Evolutionary conservation across 352 stramenopile genomes (phyloP), one percentile per base, ranked within the genome.

Genomic region (Globisporangium okanoganense): DNA sequence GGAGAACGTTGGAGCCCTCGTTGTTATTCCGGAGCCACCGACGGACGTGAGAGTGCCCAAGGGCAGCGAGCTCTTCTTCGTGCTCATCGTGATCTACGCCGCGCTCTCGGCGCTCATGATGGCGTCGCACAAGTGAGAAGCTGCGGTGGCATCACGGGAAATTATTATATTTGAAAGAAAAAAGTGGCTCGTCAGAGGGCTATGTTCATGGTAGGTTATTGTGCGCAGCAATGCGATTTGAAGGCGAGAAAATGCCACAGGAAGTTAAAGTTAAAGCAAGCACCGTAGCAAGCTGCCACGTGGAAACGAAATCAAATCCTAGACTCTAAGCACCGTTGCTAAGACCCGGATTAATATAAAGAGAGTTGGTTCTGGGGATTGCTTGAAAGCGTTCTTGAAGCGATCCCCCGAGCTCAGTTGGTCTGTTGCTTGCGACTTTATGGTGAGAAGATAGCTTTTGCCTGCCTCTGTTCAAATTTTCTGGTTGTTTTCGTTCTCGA

Each of bases 61-160:
- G 18, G 41, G 10, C 41, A 48, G 41, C 41, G n/a, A 48, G 41
- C n/a, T 48, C 12, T 48, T 48, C 41, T 48, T 48, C 41, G 41
- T 48, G 41, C 41, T 48, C 41, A 48, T 48, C 41, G 41, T 48
- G 1, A 48, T 48, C 41, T 48, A 48, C 41, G 41, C 41, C 7
- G n/a, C 41, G 18, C 41, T 48, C 5, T 48, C 41, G 41, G 16
- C 41, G n/a, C 41, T 48, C 41, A 48, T 48, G 41, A 48, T 48
- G 41, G 20, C 41, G 10, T 10, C n/a, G 41, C 41, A 48, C 16
- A 48, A 48, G 18, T 48, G 41, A 48, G 14, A 9, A 38, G 33
- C 33, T 5, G 9, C 13, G 3, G 7, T 35, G 29, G 7, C 8
- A 38, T 38, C 8, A 13, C 12, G 9, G 10, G 8, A 43, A 10